phyloP scores from a whole-genome alignment of 2,329 filamentous ascomycete genomes.

The Trichophyton schoenleinii region DNA sequence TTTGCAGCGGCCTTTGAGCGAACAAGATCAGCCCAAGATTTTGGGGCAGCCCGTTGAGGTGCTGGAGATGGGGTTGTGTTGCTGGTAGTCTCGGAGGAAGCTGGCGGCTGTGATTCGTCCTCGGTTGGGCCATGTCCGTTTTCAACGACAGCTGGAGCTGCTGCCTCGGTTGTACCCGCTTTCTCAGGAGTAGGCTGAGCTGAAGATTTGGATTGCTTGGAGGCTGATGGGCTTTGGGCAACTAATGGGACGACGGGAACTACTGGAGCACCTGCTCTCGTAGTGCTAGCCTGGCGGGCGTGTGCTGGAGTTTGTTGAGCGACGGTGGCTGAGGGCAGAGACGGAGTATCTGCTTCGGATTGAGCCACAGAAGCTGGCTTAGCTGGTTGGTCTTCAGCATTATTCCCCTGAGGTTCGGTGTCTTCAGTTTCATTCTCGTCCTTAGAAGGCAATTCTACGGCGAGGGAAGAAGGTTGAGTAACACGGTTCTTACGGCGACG shows the following conservation, averaged over 20 bases:
- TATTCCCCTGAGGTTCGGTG: conserved; percentile 40
- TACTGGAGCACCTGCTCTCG: conserved; percentile 39
- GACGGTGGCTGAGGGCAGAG: conserved; percentile 23
- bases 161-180: background rate
- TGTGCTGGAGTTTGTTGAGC: conserved; percentile 22
- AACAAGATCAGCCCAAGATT: conserved; percentile 59
- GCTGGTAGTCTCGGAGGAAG: background rate
- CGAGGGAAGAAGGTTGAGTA: conserved; percentile 23
- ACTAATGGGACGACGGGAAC: conserved; percentile 36
- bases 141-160: background rate
- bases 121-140: background rate
- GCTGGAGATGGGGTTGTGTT: conserved; percentile 24
- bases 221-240: conserved; percentile 25
- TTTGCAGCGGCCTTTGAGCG: conserved; percentile 36
- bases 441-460: conserved; percentile 42
- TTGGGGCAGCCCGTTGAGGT: conserved; percentile 38
- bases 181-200: conserved; percentile 10
- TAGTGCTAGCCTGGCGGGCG: conserved; percentile 23
- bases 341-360: conserved; percentile 45
- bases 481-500: conserved; percentile 33
- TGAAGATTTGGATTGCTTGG: conserved; percentile 14
- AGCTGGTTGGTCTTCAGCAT: background rate
- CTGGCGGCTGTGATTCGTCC: conserved; percentile 4
- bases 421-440: conserved; percentile 18
- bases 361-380: conserved; percentile 34